These are phyloP conservation scores for Scytalidium sp. DNA, from an alignment of 2,329 filamentous ascomycete genomes.

Conservation along the genomic window DNA sequence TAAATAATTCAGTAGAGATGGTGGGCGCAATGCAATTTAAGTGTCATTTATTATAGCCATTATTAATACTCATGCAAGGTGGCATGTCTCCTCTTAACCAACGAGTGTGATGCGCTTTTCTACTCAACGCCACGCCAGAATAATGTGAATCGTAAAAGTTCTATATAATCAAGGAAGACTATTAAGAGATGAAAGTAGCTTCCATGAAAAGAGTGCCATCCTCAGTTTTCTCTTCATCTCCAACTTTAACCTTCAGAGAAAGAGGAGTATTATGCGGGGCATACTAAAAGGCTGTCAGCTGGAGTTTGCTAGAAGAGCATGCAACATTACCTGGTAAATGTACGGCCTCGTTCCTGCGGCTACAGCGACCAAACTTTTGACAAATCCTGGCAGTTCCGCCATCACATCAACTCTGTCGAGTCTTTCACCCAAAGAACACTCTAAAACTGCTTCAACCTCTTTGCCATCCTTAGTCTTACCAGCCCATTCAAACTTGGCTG, in stretches of 20 bases:
- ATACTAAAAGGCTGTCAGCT: conserved; percentile 53
- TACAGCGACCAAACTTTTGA: conserved; percentile 88
- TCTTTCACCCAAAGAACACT: conserved; percentile 64
- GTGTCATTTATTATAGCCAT: background rate
- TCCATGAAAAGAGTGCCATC: conserved; percentile 80
- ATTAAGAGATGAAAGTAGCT: conserved; percentile 90
- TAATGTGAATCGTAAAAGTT: background rate
- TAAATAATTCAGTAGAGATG: background rate
- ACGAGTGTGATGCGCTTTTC: conserved; percentile 23
- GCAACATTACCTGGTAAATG: conserved; percentile 78
- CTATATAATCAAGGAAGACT: background rate
- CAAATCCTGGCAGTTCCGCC: conserved; percentile 91
- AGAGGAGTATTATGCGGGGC: conserved; percentile 60
- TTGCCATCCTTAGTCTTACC: conserved; percentile 77
- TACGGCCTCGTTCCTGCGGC: conserved; percentile 93
- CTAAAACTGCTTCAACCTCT: conserved; percentile 64
- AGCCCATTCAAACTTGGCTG: conserved; percentile 72
- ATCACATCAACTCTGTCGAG: conserved; percentile 90
- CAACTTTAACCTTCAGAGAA: conserved; percentile 79
- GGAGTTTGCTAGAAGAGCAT: background rate
- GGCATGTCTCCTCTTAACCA: conserved; percentile 12
- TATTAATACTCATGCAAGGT: background rate
- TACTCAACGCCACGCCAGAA: conserved; percentile 18
- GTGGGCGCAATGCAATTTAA: background rate
- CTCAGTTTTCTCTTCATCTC: conserved; percentile 74